A percentile compares a stretch with the other conserved stretches of the same genome.
Conservation (phyloP, 768 basidiomycete genomes). For the Trametes villosa region DNA sequence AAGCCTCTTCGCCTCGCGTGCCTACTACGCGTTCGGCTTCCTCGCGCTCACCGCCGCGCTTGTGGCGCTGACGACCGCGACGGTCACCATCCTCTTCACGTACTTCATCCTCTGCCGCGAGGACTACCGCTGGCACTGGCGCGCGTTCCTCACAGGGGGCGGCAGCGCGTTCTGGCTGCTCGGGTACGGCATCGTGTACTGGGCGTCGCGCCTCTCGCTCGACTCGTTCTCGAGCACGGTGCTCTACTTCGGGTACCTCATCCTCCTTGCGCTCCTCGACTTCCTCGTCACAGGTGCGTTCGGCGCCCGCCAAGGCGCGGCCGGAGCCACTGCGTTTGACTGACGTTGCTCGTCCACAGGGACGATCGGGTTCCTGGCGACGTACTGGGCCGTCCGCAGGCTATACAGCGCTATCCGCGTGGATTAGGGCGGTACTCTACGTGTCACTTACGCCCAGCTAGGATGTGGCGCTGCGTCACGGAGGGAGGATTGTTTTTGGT, state of each 20-base stretch:
- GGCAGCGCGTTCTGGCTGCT: constrained; percentile 93
- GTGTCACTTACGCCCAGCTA: neutral
- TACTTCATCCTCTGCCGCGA: constrained; percentile 95
- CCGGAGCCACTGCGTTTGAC: constrained; percentile 1
- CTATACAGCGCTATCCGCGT: constrained; percentile 85
- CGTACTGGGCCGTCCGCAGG: constrained; percentile 87
- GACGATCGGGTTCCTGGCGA: constrained; percentile 89
- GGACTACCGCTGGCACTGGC: constrained; percentile 99
- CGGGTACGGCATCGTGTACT: constrained; percentile 87
- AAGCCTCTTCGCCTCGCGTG: constrained; percentile 87
- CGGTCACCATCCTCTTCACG: constrained; percentile 85
- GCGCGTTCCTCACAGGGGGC: constrained; percentile 89
- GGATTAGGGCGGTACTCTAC: constrained; percentile 44
- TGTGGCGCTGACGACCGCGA: constrained; percentile 86
- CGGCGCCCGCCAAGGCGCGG: too few relatives aligned
- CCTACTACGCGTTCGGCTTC: constrained; percentile 97
- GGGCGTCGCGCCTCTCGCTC: constrained; percentile 84
- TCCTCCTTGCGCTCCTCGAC: constrained; percentile 79
- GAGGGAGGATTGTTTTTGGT: neutral
- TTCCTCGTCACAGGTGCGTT: constrained; percentile 84
- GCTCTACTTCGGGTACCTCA: constrained; percentile 90
- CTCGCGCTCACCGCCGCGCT: constrained; percentile 84
- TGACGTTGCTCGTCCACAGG: constrained; percentile 46
- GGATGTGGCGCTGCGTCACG: neutral
- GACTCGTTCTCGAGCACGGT: constrained; percentile 79